Evolutionary conservation across 805 yeast genomes (phyloP), one percentile per base, ranked within the genome.

Genomic region (Candida khao-thaluensis): DNA sequence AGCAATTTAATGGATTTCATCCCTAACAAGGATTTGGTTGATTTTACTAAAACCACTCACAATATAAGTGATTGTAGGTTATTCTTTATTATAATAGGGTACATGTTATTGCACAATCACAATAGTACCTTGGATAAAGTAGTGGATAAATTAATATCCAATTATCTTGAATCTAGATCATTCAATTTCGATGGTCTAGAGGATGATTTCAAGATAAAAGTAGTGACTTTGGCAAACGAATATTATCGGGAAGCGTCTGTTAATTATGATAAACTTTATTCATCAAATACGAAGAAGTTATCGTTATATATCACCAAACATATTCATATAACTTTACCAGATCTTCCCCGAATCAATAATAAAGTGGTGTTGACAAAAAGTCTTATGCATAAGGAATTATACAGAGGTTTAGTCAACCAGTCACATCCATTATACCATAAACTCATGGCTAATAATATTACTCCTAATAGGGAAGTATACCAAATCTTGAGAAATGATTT

Each of bases 301-400:
- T 50, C 50, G 3, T 52, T 61, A 38, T 50, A 49, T 37, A 55
- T 57, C 21, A 47, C 59, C 3, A 49, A 42, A n/a, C 50, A 56
- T 35, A 42, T 43, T n/a, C 44, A 40, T 7, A 62, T 66, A 5
- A 35, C 39, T 14, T 49, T 67, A 27, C 72, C 72, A 2, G 52
- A 56, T 4, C 55, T 67, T 28, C 72, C 72, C 7, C 50, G 41
- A 35, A 52, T 67, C 23, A 38, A 51, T 8, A 50, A 63, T 36
- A 55, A 55, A 35, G 50, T 50, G 15, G 43, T 63, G 16, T 47
- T 66, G 16, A 60, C 60, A 6, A 62, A 62, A 42, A 59, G 68
- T 0, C 57, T 67, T 33, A 53, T 66, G 46, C 72, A 67, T 40
- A 61, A 64, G 45, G 72, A 67, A 40, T 50, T 64, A 5, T 57